Conservation (phyloP, 2,329 filamentous ascomycete genomes). For the Seiridium cupressi region DNA sequence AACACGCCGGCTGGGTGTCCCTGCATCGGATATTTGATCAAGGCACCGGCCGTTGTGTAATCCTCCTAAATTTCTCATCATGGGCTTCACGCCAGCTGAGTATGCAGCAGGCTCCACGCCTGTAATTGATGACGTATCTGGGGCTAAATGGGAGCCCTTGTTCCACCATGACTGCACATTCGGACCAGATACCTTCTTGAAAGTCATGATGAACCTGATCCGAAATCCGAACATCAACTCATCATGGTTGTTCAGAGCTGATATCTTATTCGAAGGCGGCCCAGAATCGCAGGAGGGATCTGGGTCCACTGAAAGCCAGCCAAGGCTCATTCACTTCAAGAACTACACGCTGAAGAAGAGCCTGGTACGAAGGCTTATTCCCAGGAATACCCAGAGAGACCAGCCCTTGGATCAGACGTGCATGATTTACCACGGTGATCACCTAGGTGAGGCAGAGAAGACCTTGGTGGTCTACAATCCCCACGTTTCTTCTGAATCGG, state of each 20-base stretch:
- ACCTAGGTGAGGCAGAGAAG: conserved; percentile 28
- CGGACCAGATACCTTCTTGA: conserved; percentile 58
- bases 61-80: conserved; percentile 12
- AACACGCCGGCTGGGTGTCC: too few relatives aligned
- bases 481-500: conserved; percentile 58
- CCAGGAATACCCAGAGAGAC: conserved; percentile 78
- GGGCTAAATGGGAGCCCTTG: conserved; percentile 50
- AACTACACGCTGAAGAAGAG: conserved; percentile 54
- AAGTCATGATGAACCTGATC: conserved; percentile 72
- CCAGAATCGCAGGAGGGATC: conserved; percentile 26
- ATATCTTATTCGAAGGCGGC: conserved; percentile 62
- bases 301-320: conserved; percentile 21
- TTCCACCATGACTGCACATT: conserved; percentile 61
- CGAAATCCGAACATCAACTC: conserved; percentile 80
- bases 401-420: conserved; percentile 78
- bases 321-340: conserved; percentile 42
- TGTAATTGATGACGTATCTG: conserved; percentile 32
- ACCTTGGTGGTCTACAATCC: conserved; percentile 76
- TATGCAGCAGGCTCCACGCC: conserved; percentile 29
- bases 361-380: conserved; percentile 75
- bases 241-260: conserved; percentile 73
- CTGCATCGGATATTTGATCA: neutral
- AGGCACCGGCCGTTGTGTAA: neutral
- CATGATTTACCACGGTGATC: conserved; percentile 56
- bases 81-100: conserved; percentile 33